Conservation (phyloP, 1,139 yeast genomes). For the Sugiyamaella castrensis region DNA sequence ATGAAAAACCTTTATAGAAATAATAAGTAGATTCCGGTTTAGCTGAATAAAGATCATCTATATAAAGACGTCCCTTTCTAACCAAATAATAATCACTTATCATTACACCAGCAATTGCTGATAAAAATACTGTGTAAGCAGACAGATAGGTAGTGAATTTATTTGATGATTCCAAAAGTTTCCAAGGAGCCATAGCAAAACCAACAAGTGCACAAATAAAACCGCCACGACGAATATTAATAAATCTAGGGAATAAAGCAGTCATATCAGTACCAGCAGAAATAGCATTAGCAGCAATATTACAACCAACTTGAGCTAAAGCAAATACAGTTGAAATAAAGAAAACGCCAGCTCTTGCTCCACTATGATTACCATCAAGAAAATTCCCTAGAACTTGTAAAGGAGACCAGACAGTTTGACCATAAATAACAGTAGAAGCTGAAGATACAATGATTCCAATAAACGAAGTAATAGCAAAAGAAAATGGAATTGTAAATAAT, state of each 20-base stretch:
- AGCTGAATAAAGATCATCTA: conserved; percentile 61
- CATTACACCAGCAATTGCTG: conserved; percentile 83
- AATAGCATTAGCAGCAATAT: conserved; percentile 83
- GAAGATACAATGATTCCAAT: conserved; percentile 86
- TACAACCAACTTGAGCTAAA: conserved; percentile 87
- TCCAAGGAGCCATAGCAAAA: conserved; percentile 85
- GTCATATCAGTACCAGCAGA: conserved; percentile 92
- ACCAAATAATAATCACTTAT: conserved; percentile 74
- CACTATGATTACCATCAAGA: conserved; percentile 57
- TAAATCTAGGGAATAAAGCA: conserved; percentile 71
- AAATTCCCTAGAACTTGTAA: conserved; percentile 68
- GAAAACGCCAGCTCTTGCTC: conserved; percentile 86
- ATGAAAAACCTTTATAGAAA: conserved; percentile 65
- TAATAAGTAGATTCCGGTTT: conserved; percentile 51
- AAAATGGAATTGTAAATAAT: conserved; percentile 64
- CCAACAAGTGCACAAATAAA: conserved; percentile 78
- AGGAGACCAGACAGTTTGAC: conserved; percentile 80
- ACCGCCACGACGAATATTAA: conserved; percentile 81
- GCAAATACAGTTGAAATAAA: conserved; percentile 74
- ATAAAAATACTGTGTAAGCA: conserved; percentile 82
- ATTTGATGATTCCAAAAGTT: conserved; percentile 66
- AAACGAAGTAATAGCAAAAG: conserved; percentile 76
- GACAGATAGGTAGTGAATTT: conserved; percentile 81
- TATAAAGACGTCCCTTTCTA: conserved; percentile 60
- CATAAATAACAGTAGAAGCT: conserved; percentile 69